Percentiles rank a stretch among this genome's conserved stretches.
phyloP scores from a whole-genome alignment of 2,329 filamentous ascomycete genomes.

The Hymenoscyphus fructigenus region DNA sequence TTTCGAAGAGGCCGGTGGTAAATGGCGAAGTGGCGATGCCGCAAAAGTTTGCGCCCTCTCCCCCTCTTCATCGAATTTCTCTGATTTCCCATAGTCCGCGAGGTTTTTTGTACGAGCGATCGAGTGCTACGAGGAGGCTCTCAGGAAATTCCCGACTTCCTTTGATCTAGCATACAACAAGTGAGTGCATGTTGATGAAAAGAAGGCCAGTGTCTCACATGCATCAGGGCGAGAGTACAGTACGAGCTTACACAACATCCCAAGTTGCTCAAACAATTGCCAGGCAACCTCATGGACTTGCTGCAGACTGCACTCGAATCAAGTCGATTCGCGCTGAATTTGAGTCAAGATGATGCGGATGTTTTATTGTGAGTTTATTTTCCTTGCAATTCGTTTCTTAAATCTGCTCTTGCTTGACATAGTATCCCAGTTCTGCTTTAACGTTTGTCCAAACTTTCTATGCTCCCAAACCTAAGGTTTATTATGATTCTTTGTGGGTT shows the following conservation, averaged over 20 bases:
- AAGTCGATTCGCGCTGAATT: constrained; percentile 58
- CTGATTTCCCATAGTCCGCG: constrained; percentile 34
- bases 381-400: constrained; percentile 1
- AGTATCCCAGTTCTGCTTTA: background rate
- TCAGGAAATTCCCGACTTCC: constrained; percentile 57
- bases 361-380: constrained; percentile 52
- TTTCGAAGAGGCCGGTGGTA: constrained; percentile 69
- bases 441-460: background rate
- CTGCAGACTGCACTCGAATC: constrained; percentile 61
- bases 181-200: constrained; percentile 41
- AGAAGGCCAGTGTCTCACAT: constrained; percentile 14
- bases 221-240: constrained; percentile 61
- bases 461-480: too few species aligned
- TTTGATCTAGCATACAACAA: constrained; percentile 78
- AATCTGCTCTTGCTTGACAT: background rate
- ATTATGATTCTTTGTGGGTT: background rate
- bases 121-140: constrained; percentile 62
- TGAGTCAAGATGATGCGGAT: constrained; percentile 65
- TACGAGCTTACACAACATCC: constrained; percentile 69
- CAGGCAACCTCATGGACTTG: constrained; percentile 44
- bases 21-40: constrained; percentile 71
- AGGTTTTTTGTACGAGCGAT: constrained; percentile 63
- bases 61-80: background rate
- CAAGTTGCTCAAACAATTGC: constrained; percentile 58
- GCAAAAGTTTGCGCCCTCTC: constrained; percentile 46